Conservation (phyloP, 495 filamentous ascomycete species). For the Diplogelasinospora grovesii region DNA sequence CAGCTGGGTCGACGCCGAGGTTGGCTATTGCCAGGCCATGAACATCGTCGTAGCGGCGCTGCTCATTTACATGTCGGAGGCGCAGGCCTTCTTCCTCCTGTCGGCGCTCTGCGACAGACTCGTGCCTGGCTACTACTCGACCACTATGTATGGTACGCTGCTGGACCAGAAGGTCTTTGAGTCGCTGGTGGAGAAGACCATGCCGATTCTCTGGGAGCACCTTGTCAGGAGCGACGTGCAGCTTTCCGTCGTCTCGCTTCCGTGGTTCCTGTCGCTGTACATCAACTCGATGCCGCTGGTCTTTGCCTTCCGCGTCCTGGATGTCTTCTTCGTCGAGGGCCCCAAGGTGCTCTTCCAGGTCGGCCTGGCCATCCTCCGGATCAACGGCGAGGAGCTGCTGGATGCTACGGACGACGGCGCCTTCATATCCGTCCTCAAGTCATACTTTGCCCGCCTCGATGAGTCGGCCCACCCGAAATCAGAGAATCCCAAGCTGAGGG, state of each 20-base stretch:
- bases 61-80: slow-evolving; percentile 96
- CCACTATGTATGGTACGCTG: slow-evolving; percentile 96
- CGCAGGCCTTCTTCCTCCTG: slow-evolving; percentile 91
- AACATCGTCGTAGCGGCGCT: slow-evolving; percentile 96
- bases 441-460: slow-evolving; percentile 87
- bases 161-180: slow-evolving; percentile 97
- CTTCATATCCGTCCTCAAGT: slow-evolving; percentile 92
- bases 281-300: slow-evolving; percentile 99
- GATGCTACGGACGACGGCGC: slow-evolving; percentile 93
- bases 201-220: slow-evolving; percentile 98
- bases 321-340: slow-evolving; percentile 97
- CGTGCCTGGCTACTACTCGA: slow-evolving; percentile 93
- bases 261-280: slow-evolving; percentile 96
- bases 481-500: slow-evolving; percentile 84
- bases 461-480: slow-evolving; percentile 94
- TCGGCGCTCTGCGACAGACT: slow-evolving; percentile 88
- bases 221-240: slow-evolving; percentile 92
- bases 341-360: slow-evolving; percentile 97
- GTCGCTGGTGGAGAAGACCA: slow-evolving; percentile 93
- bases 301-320: slow-evolving; percentile 91
- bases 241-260: slow-evolving; percentile 94
- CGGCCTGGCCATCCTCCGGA: slow-evolving; percentile 89
- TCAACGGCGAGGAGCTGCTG: slow-evolving; percentile 95
- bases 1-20: slow-evolving; percentile 89
- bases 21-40: slow-evolving; percentile 99